These are phyloP conservation scores for Pecoramyces ruminantium DNA, from an alignment of 192 early-diverging fungal genomes.

Conservation along the genomic window DNA sequence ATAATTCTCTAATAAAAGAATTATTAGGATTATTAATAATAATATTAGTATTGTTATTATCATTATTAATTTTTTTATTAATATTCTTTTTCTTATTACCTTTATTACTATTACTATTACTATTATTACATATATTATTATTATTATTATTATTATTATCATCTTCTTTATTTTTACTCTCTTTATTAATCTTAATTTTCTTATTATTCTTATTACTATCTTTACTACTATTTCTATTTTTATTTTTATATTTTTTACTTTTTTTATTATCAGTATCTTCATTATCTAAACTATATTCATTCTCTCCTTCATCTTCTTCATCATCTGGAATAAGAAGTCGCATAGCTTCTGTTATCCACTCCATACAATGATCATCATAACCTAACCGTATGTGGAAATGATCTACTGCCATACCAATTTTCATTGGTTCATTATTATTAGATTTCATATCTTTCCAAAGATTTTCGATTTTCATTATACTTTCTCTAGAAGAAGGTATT, in stretches of 20 bases:
- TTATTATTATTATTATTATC: too few species aligned
- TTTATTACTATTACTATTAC: too few species aligned
- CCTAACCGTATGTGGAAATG: not conserved
- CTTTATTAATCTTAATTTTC: too few species aligned
- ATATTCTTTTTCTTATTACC: too few species aligned
- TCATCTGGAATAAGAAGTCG: not conserved
- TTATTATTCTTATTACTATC: too few species aligned
- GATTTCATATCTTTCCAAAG: not conserved
- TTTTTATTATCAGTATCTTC: not conserved
- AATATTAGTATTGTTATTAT: too few species aligned
- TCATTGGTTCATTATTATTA: not conserved
- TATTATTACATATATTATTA: too few species aligned
- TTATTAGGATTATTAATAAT: too few species aligned
- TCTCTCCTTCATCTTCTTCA: not conserved
- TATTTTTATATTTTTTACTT: not conserved
- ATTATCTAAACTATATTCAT: not conserved
- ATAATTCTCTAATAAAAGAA: too few species aligned
- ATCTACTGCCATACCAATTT: not conserved
- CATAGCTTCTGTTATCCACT: not conserved
- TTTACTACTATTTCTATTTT: too few species aligned
- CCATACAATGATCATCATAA: not conserved
- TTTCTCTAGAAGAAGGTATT: not conserved
- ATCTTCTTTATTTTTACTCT: too few species aligned
- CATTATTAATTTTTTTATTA: too few species aligned
- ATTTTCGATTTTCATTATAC: not conserved